phyloP scores from a whole-genome alignment of 768 basidiomycete species.

The Rhodosporidiobolus odoratus region DNA sequence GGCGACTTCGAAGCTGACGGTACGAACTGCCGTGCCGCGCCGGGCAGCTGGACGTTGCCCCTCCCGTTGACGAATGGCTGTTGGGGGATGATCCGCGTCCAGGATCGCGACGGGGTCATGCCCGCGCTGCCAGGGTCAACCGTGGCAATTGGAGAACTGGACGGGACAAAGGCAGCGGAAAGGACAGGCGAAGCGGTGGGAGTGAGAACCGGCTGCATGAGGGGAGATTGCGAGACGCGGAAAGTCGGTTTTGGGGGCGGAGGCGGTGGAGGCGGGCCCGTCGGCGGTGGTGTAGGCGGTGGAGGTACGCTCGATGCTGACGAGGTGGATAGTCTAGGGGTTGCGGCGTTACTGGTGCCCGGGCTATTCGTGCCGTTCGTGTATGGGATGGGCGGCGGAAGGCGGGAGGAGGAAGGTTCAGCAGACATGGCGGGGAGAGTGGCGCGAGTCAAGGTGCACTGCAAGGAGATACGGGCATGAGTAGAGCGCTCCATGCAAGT shows the following conservation, averaged over 20 bases:
- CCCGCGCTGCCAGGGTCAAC: not conserved
- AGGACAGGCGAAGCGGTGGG: not conserved
- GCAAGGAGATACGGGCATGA: too few relatives aligned
- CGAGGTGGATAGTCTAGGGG: too few relatives aligned
- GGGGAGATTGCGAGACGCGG: conserved; percentile 6
- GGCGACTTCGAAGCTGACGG: not conserved
- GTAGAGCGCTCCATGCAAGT: too few relatives aligned
- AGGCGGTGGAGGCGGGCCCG: not conserved
- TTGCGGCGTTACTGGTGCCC: too few relatives aligned
- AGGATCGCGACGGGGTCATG: conserved; percentile 21
- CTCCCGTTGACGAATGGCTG: conserved; percentile 33
- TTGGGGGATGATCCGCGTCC: conserved; percentile 11
- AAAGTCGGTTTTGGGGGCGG: not conserved
- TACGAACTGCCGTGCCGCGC: conserved; percentile 15
- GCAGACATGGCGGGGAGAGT: too few relatives aligned
- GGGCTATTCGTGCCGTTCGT: too few relatives aligned
- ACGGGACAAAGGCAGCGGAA: not conserved
- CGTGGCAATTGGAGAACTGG: not conserved
- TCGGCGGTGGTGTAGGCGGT: too few relatives aligned
- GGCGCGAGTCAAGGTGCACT: too few relatives aligned
- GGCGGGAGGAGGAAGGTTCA: too few relatives aligned
- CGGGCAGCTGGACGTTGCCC: conserved; percentile 15
- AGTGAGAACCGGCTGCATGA: not conserved
- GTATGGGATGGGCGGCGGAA: too few relatives aligned
- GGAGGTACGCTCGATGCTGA: too few relatives aligned